These are phyloP conservation scores for Colletotrichum coccodes DNA, from an alignment of 2,329 filamentous ascomycete genomes.

Conservation along the genomic window DNA sequence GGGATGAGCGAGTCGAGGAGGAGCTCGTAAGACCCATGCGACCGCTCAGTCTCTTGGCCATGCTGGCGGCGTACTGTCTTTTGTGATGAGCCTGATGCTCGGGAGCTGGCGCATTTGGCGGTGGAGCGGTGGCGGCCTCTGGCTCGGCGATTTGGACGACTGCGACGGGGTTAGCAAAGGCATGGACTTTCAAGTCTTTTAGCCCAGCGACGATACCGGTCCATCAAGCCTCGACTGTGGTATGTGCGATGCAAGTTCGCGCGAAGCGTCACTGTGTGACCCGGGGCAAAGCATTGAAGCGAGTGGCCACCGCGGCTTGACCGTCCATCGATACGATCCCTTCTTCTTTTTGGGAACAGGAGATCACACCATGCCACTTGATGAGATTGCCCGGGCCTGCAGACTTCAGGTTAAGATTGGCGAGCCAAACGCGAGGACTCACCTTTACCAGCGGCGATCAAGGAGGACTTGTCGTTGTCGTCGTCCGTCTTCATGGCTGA, in stretches of 20 bases:
- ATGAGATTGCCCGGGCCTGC: slow-evolving; percentile 23
- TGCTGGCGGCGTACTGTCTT: slow-evolving; percentile 56
- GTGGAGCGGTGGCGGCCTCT: slow-evolving; percentile 32
- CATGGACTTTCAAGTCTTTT: slow-evolving; percentile 27
- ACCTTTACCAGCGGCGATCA: slow-evolving; percentile 56
- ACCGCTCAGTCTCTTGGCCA: slow-evolving; percentile 57
- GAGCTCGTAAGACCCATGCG: slow-evolving; percentile 41
- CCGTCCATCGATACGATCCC: not conserved
- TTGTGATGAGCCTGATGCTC: slow-evolving; percentile 48
- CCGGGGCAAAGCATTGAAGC: not conserved
- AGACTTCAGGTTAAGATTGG: slow-evolving; percentile 11
- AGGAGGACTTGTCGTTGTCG: slow-evolving; percentile 48
- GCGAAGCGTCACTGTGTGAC: slow-evolving; percentile 37
- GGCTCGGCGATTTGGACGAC: slow-evolving; percentile 70
- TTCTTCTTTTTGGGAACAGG: not conserved
- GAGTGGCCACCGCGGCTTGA: slow-evolving; percentile 4
- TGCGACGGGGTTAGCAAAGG: slow-evolving; percentile 35
- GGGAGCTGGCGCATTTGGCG: slow-evolving; percentile 36
- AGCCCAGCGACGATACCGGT: slow-evolving; percentile 31
- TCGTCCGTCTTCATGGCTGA: slow-evolving; percentile 57
- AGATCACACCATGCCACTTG: slow-evolving; percentile 25
- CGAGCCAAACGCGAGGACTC: slow-evolving; percentile 37
- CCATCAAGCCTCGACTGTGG: slow-evolving; percentile 16
- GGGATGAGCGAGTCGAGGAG: slow-evolving; percentile 59
- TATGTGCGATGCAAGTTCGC: not conserved